These are phyloP conservation scores for Aspergillus kassunensis DNA, from an alignment of 495 filamentous ascomycete genomes.

Conservation along the genomic window DNA sequence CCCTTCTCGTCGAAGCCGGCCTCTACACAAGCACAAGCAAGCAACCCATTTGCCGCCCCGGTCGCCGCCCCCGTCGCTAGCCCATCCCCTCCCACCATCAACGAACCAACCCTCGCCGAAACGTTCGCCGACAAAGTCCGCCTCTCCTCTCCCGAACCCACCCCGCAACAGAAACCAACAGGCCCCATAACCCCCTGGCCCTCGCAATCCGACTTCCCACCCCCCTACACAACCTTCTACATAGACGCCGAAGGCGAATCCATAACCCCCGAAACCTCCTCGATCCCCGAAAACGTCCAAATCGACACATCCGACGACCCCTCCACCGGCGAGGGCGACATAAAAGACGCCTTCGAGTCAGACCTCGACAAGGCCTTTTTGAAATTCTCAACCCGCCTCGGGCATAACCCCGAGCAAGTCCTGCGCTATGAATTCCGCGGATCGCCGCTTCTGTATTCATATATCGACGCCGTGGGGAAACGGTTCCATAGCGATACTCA, in stretches of 20 bases:
- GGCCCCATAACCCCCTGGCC: slow-evolving; percentile 67
- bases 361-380: slow-evolving; percentile 85
- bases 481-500: slow-evolving; percentile 43
- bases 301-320: slow-evolving; percentile 56
- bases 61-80: slow-evolving; percentile 37
- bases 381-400: slow-evolving; percentile 77
- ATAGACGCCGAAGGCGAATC: slow-evolving; percentile 93
- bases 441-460: slow-evolving; percentile 73
- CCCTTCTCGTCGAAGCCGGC: slow-evolving; percentile 48
- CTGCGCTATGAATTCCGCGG: slow-evolving; percentile 90
- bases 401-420: slow-evolving; percentile 90
- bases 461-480: slow-evolving; percentile 68
- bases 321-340: slow-evolving; percentile 49
- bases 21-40: slow-evolving; percentile 19
- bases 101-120: slow-evolving; percentile 49
- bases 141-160: slow-evolving; percentile 47
- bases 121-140: slow-evolving; percentile 69
- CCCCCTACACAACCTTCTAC: slow-evolving; percentile 69
- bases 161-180: slow-evolving; percentile 30
- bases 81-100: slow-evolving; percentile 23
- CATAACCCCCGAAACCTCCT: slow-evolving; percentile 51
- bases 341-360: slow-evolving; percentile 80
- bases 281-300: slow-evolving; percentile 45
- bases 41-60: slow-evolving; percentile 46
- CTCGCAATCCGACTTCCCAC: slow-evolving; percentile 53